These are phyloP conservation scores for Ambrosia artemisiifolia DNA, from an alignment of 129 eudicot genomes.

Conservation along the genomic window DNA sequence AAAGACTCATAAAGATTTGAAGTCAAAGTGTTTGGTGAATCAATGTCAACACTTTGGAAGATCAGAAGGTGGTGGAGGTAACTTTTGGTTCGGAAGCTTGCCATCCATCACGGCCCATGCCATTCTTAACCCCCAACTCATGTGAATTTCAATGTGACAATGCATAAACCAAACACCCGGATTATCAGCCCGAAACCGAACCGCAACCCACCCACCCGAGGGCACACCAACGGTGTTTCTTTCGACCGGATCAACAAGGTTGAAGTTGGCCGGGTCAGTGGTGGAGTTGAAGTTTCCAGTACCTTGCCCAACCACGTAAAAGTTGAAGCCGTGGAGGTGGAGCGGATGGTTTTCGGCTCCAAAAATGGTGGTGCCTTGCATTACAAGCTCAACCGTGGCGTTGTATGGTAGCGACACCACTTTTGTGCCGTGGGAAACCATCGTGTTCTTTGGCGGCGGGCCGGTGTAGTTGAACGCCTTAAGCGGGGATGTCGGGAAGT, in stretches of 20 bases:
- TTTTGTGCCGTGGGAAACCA: conserved; percentile 50
- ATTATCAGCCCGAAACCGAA: neutral
- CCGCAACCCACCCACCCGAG: conserved; percentile 51
- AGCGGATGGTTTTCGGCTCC: conserved; percentile 33
- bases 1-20: neutral
- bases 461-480: conserved; percentile 48
- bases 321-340: conserved; percentile 52
- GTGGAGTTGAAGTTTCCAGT: conserved; percentile 41
- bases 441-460: conserved; percentile 50
- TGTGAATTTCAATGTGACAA: conserved; percentile 39
- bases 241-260: conserved; percentile 49
- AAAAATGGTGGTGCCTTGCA: conserved; percentile 48
- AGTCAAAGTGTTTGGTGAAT: neutral
- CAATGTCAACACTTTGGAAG: conserved; percentile 48
- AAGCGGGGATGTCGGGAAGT: conserved; percentile 37
- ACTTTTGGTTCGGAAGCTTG: conserved; percentile 38
- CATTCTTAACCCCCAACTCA: conserved; percentile 58
- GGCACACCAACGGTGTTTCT: conserved; percentile 54
- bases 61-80: conserved; percentile 56
- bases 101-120: conserved; percentile 57
- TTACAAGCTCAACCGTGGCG: conserved; percentile 47
- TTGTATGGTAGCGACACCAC: conserved; percentile 43
- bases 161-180: conserved; percentile 2
- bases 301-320: conserved; percentile 53
- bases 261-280: conserved; percentile 41